Percentiles rank a stretch among this genome's conserved stretches.
Evolutionary conservation across 208 protist species (phyloP).

Genomic region (Borovskyia barvae): DNA sequence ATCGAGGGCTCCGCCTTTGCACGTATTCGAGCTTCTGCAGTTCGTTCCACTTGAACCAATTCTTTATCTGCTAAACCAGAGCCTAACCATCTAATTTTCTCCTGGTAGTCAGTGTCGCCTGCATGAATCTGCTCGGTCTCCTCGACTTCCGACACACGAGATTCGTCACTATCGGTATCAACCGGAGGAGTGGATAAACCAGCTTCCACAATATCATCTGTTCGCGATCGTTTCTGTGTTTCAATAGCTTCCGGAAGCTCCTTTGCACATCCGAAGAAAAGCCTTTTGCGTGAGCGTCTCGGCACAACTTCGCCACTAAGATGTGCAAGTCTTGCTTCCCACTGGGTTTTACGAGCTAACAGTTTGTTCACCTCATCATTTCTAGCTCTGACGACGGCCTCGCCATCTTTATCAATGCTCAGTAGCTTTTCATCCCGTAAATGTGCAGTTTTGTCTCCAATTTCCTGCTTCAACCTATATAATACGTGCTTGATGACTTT

Average conservation of each 20-base stretch:
- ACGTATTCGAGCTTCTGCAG: slow-evolving; percentile 19
- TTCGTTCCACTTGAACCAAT: slow-evolving; percentile 26
- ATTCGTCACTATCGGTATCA: slow-evolving; percentile 3
- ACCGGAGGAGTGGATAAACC: not conserved
- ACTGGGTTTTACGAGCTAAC: slow-evolving; percentile 50
- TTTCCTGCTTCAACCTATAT: slow-evolving; percentile 62
- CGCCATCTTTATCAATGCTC: slow-evolving; percentile 76
- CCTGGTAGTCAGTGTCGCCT: slow-evolving; percentile 10
- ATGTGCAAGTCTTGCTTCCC: slow-evolving; percentile 49
- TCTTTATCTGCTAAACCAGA: slow-evolving; percentile 20
- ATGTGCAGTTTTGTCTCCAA: slow-evolving; percentile 70
- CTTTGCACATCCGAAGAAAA: slow-evolving; percentile 80
- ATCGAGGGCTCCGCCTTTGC: not conserved
- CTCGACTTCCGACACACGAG: not conserved
- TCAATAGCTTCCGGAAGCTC: slow-evolving; percentile 51
- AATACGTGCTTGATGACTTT: slow-evolving; percentile 71
- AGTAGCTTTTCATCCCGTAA: slow-evolving; percentile 47
- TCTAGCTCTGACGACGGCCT: slow-evolving; percentile 60
- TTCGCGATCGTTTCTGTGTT: slow-evolving; percentile 20
- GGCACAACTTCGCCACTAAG: slow-evolving; percentile 15
- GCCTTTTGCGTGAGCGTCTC: slow-evolving; percentile 23
- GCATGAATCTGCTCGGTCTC: slow-evolving; percentile 2
- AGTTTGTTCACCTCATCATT: slow-evolving; percentile 84
- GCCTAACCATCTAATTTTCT: slow-evolving; percentile 23
- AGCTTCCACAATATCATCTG: not conserved